These are phyloP conservation scores for Pleurotus eryngii DNA, from an alignment of 768 basidiomycete genomes.

Conservation along the genomic window DNA sequence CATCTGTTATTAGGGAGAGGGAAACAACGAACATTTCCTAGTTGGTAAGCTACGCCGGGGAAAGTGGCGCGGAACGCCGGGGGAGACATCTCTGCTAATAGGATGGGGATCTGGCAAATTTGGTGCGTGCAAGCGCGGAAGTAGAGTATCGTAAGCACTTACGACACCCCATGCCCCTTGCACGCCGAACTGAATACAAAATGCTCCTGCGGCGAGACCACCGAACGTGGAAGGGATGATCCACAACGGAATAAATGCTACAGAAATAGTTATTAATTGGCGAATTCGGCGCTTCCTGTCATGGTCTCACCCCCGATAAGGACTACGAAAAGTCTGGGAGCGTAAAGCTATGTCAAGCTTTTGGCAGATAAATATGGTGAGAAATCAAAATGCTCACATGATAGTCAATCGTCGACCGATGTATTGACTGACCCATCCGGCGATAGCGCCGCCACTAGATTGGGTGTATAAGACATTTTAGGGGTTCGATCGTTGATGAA, in stretches of 20 bases:
- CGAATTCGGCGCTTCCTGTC: too few relatives aligned
- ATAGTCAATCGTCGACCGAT: constrained; percentile 84
- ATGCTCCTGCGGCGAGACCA: constrained; percentile 76
- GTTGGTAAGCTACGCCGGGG: constrained; percentile 81
- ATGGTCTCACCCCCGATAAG: constrained; percentile 40
- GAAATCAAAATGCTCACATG: constrained; percentile 35
- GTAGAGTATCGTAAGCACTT: constrained; percentile 38
- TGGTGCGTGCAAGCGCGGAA: constrained; percentile 19
- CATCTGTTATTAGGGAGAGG: not conserved
- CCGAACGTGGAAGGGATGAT: constrained; percentile 71
- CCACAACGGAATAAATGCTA: constrained; percentile 74
- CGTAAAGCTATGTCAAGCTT: constrained; percentile 4
- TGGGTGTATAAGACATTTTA: not conserved
- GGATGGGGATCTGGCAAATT: constrained; percentile 57
- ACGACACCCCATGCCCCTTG: constrained; percentile 92
- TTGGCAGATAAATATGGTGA: not conserved
- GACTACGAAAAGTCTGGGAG: constrained; percentile 47
- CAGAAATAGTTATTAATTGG: constrained; percentile 18
- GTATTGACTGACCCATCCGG: constrained; percentile 71
- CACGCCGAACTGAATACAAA: constrained; percentile 83
- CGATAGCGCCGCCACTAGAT: constrained; percentile 62
- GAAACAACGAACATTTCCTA: constrained; percentile 58
- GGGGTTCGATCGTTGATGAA: not conserved
- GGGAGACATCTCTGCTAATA: constrained; percentile 80
- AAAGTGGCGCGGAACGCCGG: constrained; percentile 88